These are phyloP conservation scores for Austroboletus eburneus DNA, from an alignment of 768 basidiomycete genomes.

Conservation along the genomic window DNA sequence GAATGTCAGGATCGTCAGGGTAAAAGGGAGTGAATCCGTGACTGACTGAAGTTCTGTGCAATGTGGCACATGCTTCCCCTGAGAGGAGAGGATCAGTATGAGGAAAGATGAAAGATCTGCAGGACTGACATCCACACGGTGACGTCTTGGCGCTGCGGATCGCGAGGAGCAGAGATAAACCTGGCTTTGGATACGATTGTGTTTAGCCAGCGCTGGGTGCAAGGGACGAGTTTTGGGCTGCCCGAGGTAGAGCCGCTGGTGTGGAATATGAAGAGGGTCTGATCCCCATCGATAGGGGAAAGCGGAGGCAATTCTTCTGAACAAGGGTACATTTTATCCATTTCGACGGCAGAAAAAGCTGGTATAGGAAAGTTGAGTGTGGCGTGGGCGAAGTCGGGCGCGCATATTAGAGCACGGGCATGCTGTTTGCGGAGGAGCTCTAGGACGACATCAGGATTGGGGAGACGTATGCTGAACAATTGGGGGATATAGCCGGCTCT, in stretches of 20 bases:
- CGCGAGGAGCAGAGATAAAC: conserved; percentile 45
- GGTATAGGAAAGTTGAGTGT: conserved; percentile 47
- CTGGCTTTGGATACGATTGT: conserved; percentile 58
- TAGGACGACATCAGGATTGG: conserved; percentile 65
- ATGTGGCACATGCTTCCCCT: conserved; percentile 87
- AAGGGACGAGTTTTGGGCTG: conserved; percentile 73
- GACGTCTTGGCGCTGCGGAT: conserved; percentile 58
- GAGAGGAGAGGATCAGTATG: conserved; percentile 34
- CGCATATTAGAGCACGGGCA: conserved; percentile 62
- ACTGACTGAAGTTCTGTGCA: conserved; percentile 70
- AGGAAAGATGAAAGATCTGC: conserved; percentile 13
- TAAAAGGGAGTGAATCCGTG: conserved; percentile 13
- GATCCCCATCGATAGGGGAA: conserved; percentile 33
- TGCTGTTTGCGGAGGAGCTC: conserved; percentile 62
- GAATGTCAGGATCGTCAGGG: conserved; percentile 18
- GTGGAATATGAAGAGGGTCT: conserved; percentile 67
- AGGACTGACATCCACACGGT: conserved; percentile 65
- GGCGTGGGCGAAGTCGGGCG: conserved; percentile 48
- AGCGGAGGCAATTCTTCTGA: conserved; percentile 42
- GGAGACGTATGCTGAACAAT: conserved; percentile 72
- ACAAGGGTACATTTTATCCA: conserved; percentile 35
- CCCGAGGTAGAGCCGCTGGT: conserved; percentile 84
- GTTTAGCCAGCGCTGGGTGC: conserved; percentile 63
- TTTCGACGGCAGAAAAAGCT: conserved; percentile 41
- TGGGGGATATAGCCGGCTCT: conserved; percentile 77